Evolutionary conservation across 192 early-diverging fungal genomes (phyloP).

Genomic region (Coemansia nantahalensis): DNA sequence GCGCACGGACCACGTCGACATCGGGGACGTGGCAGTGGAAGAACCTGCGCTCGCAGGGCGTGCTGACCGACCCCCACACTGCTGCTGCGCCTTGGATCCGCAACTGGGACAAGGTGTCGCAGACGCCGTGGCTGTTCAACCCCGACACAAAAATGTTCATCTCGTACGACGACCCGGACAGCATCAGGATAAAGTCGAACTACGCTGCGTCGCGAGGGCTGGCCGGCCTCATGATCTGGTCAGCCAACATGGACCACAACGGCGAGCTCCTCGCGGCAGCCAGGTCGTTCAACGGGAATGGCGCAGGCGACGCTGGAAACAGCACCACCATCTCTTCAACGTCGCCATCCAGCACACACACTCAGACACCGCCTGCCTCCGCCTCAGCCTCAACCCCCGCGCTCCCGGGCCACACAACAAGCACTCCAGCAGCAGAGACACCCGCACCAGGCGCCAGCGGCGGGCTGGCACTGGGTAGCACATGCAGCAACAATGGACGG

Average conservation of each 20-base stretch:
- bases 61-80: conserved; percentile 41
- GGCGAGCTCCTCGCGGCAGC: conserved; percentile 65
- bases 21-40: conserved; percentile 65
- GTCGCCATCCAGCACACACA: too few species aligned
- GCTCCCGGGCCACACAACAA: too few species aligned
- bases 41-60: conserved; percentile 56
- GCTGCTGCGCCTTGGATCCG: conserved; percentile 61
- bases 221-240: conserved; percentile 69
- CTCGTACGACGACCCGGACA: conserved; percentile 66
- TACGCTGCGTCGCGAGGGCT: conserved; percentile 58
- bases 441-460: not conserved
- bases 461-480: not conserved
- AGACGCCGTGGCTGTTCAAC: conserved; percentile 76
- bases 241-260: conserved; percentile 61
- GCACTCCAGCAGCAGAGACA: too few species aligned
- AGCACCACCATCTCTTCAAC: too few species aligned
- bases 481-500: conserved; percentile 8
- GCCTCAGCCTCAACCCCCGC: too few species aligned
- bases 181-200: conserved; percentile 57
- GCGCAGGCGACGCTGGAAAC: conserved; percentile 61
- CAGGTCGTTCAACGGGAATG: conserved; percentile 64
- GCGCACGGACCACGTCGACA: conserved; percentile 38
- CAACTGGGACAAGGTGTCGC: conserved; percentile 55
- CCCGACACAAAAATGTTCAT: conserved; percentile 55
- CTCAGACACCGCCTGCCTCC: too few species aligned